Conservation (phyloP, 805 yeast genomes). For the Starmerella cellae region DNA sequence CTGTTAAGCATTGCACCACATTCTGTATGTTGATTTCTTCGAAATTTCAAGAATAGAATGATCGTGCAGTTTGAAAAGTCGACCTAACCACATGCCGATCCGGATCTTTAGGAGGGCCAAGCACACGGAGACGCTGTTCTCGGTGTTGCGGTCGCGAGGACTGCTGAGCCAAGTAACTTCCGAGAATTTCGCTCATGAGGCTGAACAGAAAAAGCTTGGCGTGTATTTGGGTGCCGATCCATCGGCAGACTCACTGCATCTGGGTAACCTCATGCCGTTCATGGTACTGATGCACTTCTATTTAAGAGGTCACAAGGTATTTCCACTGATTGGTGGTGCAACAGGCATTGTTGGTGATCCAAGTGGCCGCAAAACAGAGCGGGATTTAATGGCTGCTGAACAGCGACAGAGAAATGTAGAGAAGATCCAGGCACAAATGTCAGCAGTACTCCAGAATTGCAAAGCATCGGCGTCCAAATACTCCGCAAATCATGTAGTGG, state of each 20-base stretch:
- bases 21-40: too few relatives aligned
- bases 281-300: constrained; percentile 74
- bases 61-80: too few relatives aligned
- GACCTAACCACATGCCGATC: neutral
- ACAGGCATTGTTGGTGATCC: constrained; percentile 97
- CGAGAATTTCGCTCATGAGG: constrained; percentile 16
- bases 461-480: constrained; percentile 46
- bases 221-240: constrained; percentile 96
- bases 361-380: constrained; percentile 73
- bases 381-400: constrained; percentile 43
- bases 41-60: too few relatives aligned
- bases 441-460: constrained; percentile 48
- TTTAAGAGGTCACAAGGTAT: constrained; percentile 71
- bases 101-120: neutral
- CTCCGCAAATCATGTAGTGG: constrained; percentile 10
- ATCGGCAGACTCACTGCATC: constrained; percentile 73
- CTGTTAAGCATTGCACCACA: too few relatives aligned
- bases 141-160: constrained; percentile 34
- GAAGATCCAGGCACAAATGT: constrained; percentile 50
- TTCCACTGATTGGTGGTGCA: constrained; percentile 62
- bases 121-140: constrained; percentile 28
- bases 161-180: constrained; percentile 31
- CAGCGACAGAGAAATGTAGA: constrained; percentile 44
- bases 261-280: constrained; percentile 82
- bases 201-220: constrained; percentile 33